Evolutionary conservation across 331 rosid species (phyloP).

Genomic region (Cydonia oblonga): DNA sequence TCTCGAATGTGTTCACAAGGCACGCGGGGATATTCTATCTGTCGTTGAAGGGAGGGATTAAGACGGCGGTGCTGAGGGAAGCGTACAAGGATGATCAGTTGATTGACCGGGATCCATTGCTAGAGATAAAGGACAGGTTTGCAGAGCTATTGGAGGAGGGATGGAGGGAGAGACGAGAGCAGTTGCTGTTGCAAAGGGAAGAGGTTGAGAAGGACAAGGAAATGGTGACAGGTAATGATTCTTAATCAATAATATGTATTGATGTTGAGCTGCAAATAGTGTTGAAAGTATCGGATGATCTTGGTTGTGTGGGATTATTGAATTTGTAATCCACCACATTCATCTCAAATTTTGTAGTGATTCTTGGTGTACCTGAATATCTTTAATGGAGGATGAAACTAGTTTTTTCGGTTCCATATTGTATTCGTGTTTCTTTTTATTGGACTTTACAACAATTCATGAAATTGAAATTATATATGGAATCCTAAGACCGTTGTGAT

Average conservation of each 20-base stretch:
- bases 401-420: not conserved
- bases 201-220: conserved; percentile 35
- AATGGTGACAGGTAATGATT: conserved; percentile 11
- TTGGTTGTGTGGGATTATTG: not conserved
- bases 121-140: conserved; percentile 51
- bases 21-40: conserved; percentile 66
- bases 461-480: not conserved
- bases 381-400: not conserved
- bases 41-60: conserved; percentile 78
- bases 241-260: not conserved
- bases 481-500: not conserved
- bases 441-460: not conserved
- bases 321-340: not conserved
- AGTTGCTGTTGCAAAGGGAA: conserved; percentile 33
- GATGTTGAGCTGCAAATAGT: conserved; percentile 7
- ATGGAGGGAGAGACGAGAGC: conserved; percentile 41
- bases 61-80: conserved; percentile 63
- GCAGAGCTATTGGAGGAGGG: conserved; percentile 62
- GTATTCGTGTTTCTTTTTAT: not conserved
- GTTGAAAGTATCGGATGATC: conserved; percentile 2
- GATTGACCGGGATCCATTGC: conserved; percentile 61
- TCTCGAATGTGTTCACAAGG: conserved; percentile 53
- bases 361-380: not conserved
- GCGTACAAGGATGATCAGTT: conserved; percentile 45
- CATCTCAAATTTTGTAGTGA: not conserved